A percentile compares a stretch with the other conserved stretches of the same genome.
These are phyloP conservation scores for Sporisorium sorghi DNA, from an alignment of 1,284 basidiomycete genomes.

Conservation along the genomic window DNA sequence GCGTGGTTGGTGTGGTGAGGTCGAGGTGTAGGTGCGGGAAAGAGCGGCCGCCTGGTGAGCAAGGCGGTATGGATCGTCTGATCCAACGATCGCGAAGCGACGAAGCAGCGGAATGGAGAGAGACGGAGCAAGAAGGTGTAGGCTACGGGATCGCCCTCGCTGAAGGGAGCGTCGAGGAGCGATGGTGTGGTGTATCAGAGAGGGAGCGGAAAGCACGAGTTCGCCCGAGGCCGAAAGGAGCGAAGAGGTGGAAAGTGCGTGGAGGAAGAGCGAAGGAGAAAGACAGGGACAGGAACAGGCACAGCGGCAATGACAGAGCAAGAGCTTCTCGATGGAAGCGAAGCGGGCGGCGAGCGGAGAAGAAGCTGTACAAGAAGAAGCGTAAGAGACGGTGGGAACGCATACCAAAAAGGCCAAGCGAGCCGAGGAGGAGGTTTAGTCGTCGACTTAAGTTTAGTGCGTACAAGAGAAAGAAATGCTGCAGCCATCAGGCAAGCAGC, in stretches of 20 bases:
- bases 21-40: neutral
- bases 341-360: no score
- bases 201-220: neutral
- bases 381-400: no score
- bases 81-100: neutral
- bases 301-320: neutral
- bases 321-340: no score
- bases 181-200: neutral
- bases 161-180: neutral
- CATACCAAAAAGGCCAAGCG: neutral
- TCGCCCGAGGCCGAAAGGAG: neutral
- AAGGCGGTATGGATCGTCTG: neutral
- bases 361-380: neutral
- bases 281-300: neutral
- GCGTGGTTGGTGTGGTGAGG: neutral
- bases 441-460: constrained; percentile 2
- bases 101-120: neutral
- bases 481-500: constrained; percentile 18
- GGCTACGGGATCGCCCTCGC: neutral
- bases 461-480: neutral
- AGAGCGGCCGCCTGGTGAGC: neutral
- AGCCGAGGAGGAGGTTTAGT: constrained; percentile 7
- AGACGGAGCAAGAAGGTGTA: neutral
- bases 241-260: no score
- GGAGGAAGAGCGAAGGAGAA: neutral